Percentiles rank a stretch among this genome's conserved stretches.
Evolutionary conservation across 331 rosid genomes (phyloP).

Genomic region (Quercus tomentella): DNA sequence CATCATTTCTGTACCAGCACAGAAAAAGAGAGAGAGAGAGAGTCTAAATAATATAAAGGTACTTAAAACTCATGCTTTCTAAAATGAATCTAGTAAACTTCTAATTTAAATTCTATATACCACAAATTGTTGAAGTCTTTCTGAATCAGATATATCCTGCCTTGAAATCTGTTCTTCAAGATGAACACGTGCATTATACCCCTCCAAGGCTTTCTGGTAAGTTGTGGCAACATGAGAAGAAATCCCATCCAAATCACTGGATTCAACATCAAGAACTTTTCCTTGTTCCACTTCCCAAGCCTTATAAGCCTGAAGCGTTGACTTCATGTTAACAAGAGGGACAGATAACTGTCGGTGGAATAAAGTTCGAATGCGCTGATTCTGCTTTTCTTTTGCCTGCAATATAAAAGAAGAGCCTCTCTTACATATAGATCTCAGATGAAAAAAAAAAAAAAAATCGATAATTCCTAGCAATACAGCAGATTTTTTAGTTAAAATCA

Average conservation of each 20-base stretch:
- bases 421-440: slow-evolving; percentile 4
- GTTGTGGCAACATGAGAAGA: slow-evolving; percentile 62
- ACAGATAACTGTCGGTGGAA: slow-evolving; percentile 87
- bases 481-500: neutral
- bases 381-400: slow-evolving; percentile 80
- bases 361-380: slow-evolving; percentile 57
- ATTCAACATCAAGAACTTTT: slow-evolving; percentile 35
- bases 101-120: slow-evolving; percentile 29
- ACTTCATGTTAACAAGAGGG: slow-evolving; percentile 68
- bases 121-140: slow-evolving; percentile 61
- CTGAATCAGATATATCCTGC: slow-evolving; percentile 56
- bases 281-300: slow-evolving; percentile 84
- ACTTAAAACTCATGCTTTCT: neutral
- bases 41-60: neutral
- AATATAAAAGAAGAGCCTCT: slow-evolving; percentile 20
- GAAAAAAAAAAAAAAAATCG: neutral
- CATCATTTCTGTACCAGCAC: neutral
- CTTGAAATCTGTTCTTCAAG: slow-evolving; percentile 59
- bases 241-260: slow-evolving; percentile 36
- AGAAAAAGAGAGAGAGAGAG: neutral
- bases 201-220: slow-evolving; percentile 69
- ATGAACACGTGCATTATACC: slow-evolving; percentile 62
- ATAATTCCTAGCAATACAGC: neutral
- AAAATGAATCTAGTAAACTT: neutral
- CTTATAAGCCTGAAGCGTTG: slow-evolving; percentile 63